Base-by-base conservation (phyloP, 148 eudicot genomes). In the Dysphania ambrosioides region DNA sequence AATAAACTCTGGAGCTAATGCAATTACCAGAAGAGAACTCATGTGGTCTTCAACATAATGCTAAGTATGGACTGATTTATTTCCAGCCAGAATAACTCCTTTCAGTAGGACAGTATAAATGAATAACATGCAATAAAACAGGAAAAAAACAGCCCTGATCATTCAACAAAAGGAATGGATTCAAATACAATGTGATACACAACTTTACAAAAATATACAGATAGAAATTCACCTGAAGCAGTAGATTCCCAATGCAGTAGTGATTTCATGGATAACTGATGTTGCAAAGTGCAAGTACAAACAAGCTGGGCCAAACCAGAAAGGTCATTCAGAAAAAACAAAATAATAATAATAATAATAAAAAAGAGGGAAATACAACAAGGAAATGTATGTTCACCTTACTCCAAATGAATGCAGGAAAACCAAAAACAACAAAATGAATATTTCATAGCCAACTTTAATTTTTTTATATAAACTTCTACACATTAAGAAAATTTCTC, bases 221-320 rank as follows among this genome's bases (percentile, higher is more conserved):
- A 36, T 5, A 55, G n/a, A 75, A 42, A 30, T 75, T 89, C 75
- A 91, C 98, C 98, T 90, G 91, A 91, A 94, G 79, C 98, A 94
- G 83, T 77, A 83, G 79, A 94, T 91, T 68, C 97, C 98, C 62
- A 94, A 83, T 51, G 97, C 97, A 18, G 93, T 73, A 57, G 98
- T 94, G 75, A 94, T 90, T 85, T 94, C 98, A 59, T 90, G 92
- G 70, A 87, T 84, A 66, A 94, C 93, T 67, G 97, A 86, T 18
- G 92, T 94, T 13, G 94, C 97, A 31, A 94, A 90, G 78, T 94
- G 96, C 80, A 94, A 83, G 85, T 92, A 94, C 51, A 94, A 83
- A 60, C 83, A 64, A 44, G 44, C 98, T 93, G 83, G 41, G 29
- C 67, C 72, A 70, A 77, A 47, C 70, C 77, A 76, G 24, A 67